phyloP scores from a whole-genome alignment of 257 asterid genomes.

The Gentiana straminea region DNA sequence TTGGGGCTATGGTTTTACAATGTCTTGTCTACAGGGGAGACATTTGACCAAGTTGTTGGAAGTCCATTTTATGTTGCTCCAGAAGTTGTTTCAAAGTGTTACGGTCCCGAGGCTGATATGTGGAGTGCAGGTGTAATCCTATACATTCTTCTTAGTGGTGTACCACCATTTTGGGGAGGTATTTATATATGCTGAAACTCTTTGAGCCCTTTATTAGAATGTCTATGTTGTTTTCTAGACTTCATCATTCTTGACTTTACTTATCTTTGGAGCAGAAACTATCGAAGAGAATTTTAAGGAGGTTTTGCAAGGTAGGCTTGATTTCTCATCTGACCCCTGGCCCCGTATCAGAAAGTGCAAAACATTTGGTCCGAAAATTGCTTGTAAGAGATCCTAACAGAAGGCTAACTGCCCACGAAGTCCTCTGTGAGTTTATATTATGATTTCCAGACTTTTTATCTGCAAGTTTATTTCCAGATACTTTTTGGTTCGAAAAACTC shows the following conservation, averaged over 20 bases:
- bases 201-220: too few species aligned
- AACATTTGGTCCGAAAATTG: constrained; percentile 22
- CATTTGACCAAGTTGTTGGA: constrained; percentile 32
- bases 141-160: constrained; percentile 20
- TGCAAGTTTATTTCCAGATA: neutral
- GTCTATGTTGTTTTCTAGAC: neutral
- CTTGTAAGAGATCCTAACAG: constrained; percentile 19
- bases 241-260: neutral
- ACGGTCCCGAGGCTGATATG: constrained; percentile 20
- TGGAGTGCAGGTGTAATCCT: constrained; percentile 30
- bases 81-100: constrained; percentile 17
- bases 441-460: neutral
- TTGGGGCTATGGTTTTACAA: too few species aligned
- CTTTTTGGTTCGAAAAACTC: neutral
- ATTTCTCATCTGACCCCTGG: constrained; percentile 21
- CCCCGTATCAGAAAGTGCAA: constrained; percentile 22
- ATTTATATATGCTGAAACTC: constrained; percentile 2
- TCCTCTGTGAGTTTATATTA: constrained; percentile 17
- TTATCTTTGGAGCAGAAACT: constrained; percentile 11
- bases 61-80: constrained; percentile 27
- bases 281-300: constrained; percentile 16
- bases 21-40: constrained; percentile 32
- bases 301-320: constrained; percentile 17
- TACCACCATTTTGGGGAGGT: constrained; percentile 24
- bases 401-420: constrained; percentile 25